phyloP scores from a whole-genome alignment of 306 rosid species.

The Inga laurina region DNA sequence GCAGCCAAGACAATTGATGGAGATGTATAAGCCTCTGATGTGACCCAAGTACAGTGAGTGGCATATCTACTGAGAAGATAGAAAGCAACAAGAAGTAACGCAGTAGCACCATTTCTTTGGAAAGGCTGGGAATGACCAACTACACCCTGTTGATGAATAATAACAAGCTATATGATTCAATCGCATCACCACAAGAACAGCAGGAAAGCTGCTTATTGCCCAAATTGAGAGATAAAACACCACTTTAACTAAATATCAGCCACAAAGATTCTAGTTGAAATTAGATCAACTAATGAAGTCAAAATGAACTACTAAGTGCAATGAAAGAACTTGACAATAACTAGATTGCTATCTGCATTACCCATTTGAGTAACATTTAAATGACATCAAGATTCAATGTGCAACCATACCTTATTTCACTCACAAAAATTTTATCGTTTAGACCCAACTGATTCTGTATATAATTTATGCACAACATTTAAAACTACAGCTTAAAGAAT shows the following conservation, averaged over 20 bases:
- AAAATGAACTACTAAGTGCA: conserved; percentile 13
- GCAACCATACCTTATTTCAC: neutral
- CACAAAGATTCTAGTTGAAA: conserved; percentile 11
- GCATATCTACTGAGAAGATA: no score
- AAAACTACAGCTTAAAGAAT: no score
- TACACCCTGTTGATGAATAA: conserved; percentile 60
- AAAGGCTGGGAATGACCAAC: conserved; percentile 95
- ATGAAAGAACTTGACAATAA: conserved; percentile 20
- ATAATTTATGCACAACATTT: no score
- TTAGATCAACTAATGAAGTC: conserved; percentile 13
- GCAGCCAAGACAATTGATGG: no score
- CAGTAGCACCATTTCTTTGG: conserved; percentile 84
- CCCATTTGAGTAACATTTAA: conserved; percentile 2
- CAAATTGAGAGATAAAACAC: conserved; percentile 2
- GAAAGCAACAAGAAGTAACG: conserved; percentile 64
- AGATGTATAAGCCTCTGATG: no score
- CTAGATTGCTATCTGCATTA: neutral
- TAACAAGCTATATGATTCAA: neutral
- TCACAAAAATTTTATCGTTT: no score
- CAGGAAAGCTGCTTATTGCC: neutral
- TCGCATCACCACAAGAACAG: conserved; percentile 21
- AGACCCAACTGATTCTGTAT: no score
- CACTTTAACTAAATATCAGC: neutral
- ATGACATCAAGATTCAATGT: conserved; percentile 19
- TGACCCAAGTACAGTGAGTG: no score